phyloP scores from a whole-genome alignment of 2,329 filamentous ascomycete species.

The Trichoderma endophyticum region DNA sequence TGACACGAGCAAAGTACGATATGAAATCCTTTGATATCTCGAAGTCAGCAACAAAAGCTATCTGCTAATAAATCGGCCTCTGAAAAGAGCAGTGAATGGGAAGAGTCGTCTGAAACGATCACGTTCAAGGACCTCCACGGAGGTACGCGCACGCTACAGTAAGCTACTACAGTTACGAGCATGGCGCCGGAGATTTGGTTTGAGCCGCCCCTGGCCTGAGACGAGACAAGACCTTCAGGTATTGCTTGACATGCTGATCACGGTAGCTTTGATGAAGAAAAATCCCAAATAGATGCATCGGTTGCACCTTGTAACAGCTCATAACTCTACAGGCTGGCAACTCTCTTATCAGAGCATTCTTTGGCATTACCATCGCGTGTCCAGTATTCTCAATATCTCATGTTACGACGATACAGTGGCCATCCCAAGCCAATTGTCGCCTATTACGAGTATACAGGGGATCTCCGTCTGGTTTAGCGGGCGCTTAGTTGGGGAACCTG shows the following conservation, averaged over 20 bases:
- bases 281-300: neutral
- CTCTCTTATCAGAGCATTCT: neutral
- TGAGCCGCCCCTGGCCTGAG: conserved; percentile 4
- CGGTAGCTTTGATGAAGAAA: neutral
- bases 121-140: neutral
- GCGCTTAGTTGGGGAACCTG: conserved; percentile 6
- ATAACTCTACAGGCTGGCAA: neutral
- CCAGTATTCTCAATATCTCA: neutral
- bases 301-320: neutral
- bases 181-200: conserved; percentile 14
- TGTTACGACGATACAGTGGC: neutral
- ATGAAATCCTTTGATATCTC: neutral
- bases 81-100: neutral
- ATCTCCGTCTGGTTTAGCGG: neutral
- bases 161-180: neutral
- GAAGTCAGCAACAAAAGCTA: neutral
- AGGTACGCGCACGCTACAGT: neutral
- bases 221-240: neutral
- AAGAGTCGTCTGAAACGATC: neutral
- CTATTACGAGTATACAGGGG: neutral
- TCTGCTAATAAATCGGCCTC: neutral
- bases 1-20: neutral
- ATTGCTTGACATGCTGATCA: neutral
- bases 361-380: neutral
- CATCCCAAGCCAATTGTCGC: neutral